Percentiles rank a stretch among this genome's conserved stretches.
Conservation (phyloP, 768 basidiomycete species). For the Termitomyces sp. region DNA sequence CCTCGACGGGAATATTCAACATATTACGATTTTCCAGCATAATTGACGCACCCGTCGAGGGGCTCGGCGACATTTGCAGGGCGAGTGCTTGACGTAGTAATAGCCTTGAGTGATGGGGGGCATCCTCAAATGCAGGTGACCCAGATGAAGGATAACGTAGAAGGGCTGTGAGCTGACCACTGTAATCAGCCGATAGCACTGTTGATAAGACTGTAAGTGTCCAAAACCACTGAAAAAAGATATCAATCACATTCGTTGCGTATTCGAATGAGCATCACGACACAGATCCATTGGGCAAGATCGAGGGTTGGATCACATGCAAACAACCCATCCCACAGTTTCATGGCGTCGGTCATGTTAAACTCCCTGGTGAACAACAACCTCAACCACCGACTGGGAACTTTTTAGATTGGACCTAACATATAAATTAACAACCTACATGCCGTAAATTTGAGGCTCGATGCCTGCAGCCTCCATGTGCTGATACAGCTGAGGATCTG, state of each 20-base stretch:
- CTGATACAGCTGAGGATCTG: conserved; percentile 79
- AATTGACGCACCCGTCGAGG: conserved; percentile 73
- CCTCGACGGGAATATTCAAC: conserved; percentile 68
- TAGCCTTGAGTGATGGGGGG: conserved; percentile 57
- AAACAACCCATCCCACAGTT: conserved; percentile 95
- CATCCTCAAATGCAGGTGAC: conserved; percentile 28
- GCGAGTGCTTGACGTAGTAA: conserved; percentile 83
- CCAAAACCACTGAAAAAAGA: conserved; percentile 9
- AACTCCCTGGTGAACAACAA: conserved; percentile 94
- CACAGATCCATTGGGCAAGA: conserved; percentile 81
- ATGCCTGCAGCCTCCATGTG: conserved; percentile 76
- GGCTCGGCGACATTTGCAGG: conserved; percentile 69
- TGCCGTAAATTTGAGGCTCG: conserved; percentile 96
- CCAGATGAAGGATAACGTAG: conserved; percentile 78
- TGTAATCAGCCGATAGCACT: conserved; percentile 91
- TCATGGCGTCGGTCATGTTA: conserved; percentile 72
- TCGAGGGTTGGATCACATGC: conserved; percentile 79
- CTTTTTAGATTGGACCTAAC: conserved; percentile 1
- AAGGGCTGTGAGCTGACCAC: conserved; percentile 75
- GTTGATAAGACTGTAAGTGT: conserved; percentile 5
- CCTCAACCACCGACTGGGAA: conserved; percentile 82
- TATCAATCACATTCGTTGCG: conserved; percentile 69
- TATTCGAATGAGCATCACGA: conserved; percentile 93
- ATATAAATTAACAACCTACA: conserved; percentile 48
- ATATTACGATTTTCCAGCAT: conserved; percentile 80